Evolutionary conservation across 306 rosid genomes (phyloP), one percentile per base, ranked within the genome.

Genomic region (Dalbergia cultrata): DNA sequence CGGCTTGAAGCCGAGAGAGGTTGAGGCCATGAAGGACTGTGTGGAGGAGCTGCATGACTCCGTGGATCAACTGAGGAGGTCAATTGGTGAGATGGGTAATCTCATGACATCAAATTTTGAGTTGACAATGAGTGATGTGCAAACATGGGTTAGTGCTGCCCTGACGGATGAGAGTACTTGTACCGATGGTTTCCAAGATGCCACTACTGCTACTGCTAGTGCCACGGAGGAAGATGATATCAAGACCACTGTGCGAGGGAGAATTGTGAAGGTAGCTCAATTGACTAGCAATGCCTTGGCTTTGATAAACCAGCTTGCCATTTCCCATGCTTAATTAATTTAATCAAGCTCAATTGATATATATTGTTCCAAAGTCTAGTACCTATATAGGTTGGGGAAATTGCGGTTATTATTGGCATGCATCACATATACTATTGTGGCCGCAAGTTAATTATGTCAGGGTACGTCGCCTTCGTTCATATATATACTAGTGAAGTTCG

Each of bases 81-180:
- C 95, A 2, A 85, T 95, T 0, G 63, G 21, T 0, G 95, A 91
- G 75, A 87, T 95, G 97, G 31, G 76, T 7, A 52, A 19, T 4
- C 72, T 87, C 3, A 81, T 52, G 43, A 47, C 41, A 1, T 75
- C 83, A 0, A 77, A 83, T 26, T 92, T 87, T 72, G 68, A 77
- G 67, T 0, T 80, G 5, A 81, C 82, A 11, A 90, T 89, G 70
- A 85, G 58, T 56, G 93, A 93, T 37, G 84, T 90, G 0, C 92
- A 93, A 64, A 93, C 97, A 1, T 90, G 98, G 98, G 91, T 91
- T 18, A 91, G 94, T 69, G 87, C 94, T 57, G 97, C 97, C 31
- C 76, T 93, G 79, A 93, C 98, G 0, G 92, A 91, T 72, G 92
- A 88, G 59, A 86, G 10, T 41, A 93, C 97, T 0, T 93, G 98